Conservation (phyloP, 257 asterid species). For the Verbascum thapsus region DNA sequence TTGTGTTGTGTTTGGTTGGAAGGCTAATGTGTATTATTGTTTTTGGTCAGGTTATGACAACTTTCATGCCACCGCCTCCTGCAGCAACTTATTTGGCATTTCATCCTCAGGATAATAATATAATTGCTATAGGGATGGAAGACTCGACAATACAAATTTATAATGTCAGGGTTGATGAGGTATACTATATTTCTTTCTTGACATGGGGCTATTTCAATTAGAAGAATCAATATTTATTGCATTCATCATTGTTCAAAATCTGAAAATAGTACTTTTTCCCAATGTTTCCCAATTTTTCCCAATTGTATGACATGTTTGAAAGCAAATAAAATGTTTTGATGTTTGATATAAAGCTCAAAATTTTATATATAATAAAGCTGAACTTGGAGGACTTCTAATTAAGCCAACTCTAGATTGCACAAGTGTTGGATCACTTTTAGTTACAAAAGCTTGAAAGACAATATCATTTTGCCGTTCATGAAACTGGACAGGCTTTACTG, state of each 20-base stretch:
- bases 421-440: too few species aligned
- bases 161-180: slow-evolving; percentile 97
- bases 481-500: neutral
- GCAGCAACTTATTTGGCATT: slow-evolving; percentile 93
- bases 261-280: neutral
- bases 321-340: neutral
- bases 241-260: slow-evolving; percentile 6
- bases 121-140: slow-evolving; percentile 94
- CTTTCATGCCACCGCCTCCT: slow-evolving; percentile 98
- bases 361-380: too few species aligned
- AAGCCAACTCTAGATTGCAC: too few species aligned
- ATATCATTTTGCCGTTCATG: neutral
- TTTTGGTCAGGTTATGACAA: slow-evolving; percentile 84
- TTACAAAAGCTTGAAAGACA: too few species aligned
- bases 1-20: too few species aligned
- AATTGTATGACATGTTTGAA: neutral
- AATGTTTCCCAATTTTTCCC: neutral
- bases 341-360: neutral
- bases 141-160: slow-evolving; percentile 87
- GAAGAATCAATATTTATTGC: slow-evolving; percentile 2
- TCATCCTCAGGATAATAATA: slow-evolving; percentile 96
- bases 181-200: slow-evolving; percentile 29
- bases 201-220: neutral
- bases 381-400: too few species aligned
- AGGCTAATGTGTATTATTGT: slow-evolving; percentile 27